phyloP scores from a whole-genome alignment of 73 alveolate genomes.

The Tetrahymena malaccensis region DNA sequence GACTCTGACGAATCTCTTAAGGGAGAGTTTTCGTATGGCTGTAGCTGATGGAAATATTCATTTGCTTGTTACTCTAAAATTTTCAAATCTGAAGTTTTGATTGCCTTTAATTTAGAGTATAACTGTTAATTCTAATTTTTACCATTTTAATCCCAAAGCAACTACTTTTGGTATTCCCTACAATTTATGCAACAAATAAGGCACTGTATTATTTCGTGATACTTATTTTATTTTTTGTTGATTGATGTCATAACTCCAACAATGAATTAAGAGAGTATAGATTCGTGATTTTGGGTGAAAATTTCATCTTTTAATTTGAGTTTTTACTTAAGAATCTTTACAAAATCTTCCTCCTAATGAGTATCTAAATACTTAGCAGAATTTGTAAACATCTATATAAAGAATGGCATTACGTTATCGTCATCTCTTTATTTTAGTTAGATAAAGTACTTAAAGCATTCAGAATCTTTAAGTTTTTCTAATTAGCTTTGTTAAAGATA shows the following conservation, averaged over 20 bases:
- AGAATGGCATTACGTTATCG: background rate
- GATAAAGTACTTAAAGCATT: background rate
- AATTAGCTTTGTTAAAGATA: background rate
- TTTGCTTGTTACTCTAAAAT: background rate
- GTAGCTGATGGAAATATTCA: background rate
- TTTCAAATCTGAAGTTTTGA: background rate
- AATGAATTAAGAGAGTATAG: background rate
- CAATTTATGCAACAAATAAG: background rate
- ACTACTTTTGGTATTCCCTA: background rate
- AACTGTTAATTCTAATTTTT: background rate
- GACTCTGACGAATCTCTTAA: background rate
- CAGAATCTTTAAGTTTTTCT: background rate
- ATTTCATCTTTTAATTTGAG: background rate
- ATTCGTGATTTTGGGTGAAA: background rate
- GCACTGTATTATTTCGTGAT: background rate
- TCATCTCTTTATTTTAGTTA: background rate
- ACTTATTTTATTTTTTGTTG: background rate
- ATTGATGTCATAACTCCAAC: background rate
- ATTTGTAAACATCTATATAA: background rate
- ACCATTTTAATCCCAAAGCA: background rate
- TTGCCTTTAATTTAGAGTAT: background rate
- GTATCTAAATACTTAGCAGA: background rate
- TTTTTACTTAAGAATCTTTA: background rate
- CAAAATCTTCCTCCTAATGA: background rate
- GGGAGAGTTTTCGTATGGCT: background rate